Conservation (phyloP, 305 asterid genomes). For the Fraxinus ornus region DNA sequence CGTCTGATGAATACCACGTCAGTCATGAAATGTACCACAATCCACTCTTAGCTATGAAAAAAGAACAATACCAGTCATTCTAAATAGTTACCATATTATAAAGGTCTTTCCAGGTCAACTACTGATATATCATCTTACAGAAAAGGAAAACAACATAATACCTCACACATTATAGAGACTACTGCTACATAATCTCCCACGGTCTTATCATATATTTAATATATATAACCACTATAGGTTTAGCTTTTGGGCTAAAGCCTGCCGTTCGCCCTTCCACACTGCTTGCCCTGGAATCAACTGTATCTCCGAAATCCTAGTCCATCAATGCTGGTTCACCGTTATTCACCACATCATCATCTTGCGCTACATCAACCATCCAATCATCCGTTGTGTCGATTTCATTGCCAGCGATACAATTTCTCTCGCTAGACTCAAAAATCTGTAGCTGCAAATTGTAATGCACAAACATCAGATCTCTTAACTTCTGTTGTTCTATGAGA, state of each 20-base stretch:
- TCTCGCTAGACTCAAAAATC: conserved; percentile 25
- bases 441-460: conserved; percentile 54
- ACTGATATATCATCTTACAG: neutral
- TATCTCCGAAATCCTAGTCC: conserved; percentile 26
- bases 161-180: neutral
- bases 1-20: neutral
- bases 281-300: neutral
- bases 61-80: neutral
- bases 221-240: neutral
- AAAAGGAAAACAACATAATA: neutral
- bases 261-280: neutral
- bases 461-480: conserved; percentile 38
- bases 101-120: neutral
- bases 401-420: neutral
- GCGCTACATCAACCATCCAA: conserved; percentile 27
- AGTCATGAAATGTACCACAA: neutral
- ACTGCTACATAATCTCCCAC: neutral
- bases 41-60: neutral
- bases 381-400: conserved; percentile 31
- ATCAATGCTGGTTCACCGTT: conserved; percentile 10
- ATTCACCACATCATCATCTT: neutral
- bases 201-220: neutral
- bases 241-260: neutral
- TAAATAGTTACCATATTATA: neutral
- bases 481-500: conserved; percentile 31